phyloP scores from a whole-genome alignment of 106 monocot species.

The Posidonia australis region DNA sequence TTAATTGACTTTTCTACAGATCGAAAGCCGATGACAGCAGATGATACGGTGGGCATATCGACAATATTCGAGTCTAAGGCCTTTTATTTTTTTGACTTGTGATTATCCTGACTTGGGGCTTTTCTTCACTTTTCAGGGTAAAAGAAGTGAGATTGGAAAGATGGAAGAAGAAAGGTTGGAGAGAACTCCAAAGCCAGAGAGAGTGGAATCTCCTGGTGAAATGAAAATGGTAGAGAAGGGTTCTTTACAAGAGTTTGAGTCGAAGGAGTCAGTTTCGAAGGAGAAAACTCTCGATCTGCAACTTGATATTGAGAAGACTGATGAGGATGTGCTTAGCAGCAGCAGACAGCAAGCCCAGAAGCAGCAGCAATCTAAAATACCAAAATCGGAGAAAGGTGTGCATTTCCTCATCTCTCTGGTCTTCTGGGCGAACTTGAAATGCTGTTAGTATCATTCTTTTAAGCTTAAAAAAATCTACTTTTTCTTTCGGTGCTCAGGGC shows the following conservation, averaged over 20 bases:
- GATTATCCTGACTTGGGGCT: background rate
- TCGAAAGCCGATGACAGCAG: constrained; percentile 17
- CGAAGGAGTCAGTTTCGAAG: constrained; percentile 20
- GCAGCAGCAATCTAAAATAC: constrained; percentile 18
- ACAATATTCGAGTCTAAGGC: background rate
- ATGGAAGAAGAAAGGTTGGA: constrained; percentile 26
- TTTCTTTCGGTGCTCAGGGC: constrained; percentile 14
- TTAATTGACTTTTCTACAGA: constrained; percentile 16
- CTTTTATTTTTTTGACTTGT: background rate
- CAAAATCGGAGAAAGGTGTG: constrained; percentile 28
- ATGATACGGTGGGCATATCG: constrained; percentile 38
- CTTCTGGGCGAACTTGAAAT: background rate
- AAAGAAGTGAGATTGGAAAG: constrained; percentile 19
- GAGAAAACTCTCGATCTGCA: constrained; percentile 45
- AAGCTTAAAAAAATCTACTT: background rate
- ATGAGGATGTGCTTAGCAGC: constrained; percentile 23
- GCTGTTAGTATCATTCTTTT: background rate
- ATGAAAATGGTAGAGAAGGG: constrained; percentile 19
- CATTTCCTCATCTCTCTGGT: background rate
- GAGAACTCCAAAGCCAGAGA: constrained; percentile 12
- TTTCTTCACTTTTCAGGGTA: constrained; percentile 13
- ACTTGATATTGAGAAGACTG: constrained; percentile 48
- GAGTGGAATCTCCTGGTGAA: constrained; percentile 13
- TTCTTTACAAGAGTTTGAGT: constrained; percentile 10
- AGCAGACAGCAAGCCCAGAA: constrained; percentile 19